Conservation (phyloP, 2,329 filamentous ascomycete species). For the Cordyceps javanica region DNA sequence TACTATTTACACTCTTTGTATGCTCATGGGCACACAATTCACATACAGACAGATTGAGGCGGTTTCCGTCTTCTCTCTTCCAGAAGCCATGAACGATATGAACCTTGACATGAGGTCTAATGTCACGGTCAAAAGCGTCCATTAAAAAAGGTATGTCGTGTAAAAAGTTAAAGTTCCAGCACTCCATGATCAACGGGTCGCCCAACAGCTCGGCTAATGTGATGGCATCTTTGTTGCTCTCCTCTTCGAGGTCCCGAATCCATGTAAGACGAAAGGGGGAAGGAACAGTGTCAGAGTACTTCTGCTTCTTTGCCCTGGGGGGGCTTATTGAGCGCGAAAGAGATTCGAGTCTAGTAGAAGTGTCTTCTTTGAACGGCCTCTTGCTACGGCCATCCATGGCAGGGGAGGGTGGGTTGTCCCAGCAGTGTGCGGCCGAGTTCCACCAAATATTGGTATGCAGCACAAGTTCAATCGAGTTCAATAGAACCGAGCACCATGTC, state of each 20-base stretch:
- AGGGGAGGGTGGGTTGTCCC: too few relatives aligned
- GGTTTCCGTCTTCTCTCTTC: slow-evolving; percentile 59
- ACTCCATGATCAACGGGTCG: slow-evolving; percentile 65
- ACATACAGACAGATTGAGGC: slow-evolving; percentile 49
- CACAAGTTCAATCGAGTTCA: background rate
- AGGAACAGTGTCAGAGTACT: slow-evolving; percentile 24
- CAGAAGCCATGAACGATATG: slow-evolving; percentile 57
- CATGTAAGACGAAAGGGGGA: slow-evolving; percentile 70
- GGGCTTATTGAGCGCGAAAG: slow-evolving; percentile 40
- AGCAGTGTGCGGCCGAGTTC: too few relatives aligned
- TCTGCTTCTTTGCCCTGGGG: slow-evolving; percentile 29
- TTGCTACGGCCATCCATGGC: slow-evolving; percentile 3
- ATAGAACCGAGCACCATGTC: too few relatives aligned
- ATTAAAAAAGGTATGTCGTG: slow-evolving; percentile 55
- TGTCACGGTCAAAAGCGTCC: slow-evolving; percentile 46
- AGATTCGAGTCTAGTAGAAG: slow-evolving; percentile 19
- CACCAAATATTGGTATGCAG: too few relatives aligned
- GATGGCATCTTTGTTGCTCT: slow-evolving; percentile 59
- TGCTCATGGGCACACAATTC: background rate
- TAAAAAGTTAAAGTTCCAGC: slow-evolving; percentile 65
- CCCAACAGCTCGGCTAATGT: slow-evolving; percentile 62
- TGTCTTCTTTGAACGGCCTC: background rate
- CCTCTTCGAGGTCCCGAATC: slow-evolving; percentile 55
- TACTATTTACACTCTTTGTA: background rate
- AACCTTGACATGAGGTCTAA: slow-evolving; percentile 41